These are phyloP conservation scores for Alternaria panax DNA, from an alignment of 2,329 filamentous ascomycete species.

Conservation along the genomic window DNA sequence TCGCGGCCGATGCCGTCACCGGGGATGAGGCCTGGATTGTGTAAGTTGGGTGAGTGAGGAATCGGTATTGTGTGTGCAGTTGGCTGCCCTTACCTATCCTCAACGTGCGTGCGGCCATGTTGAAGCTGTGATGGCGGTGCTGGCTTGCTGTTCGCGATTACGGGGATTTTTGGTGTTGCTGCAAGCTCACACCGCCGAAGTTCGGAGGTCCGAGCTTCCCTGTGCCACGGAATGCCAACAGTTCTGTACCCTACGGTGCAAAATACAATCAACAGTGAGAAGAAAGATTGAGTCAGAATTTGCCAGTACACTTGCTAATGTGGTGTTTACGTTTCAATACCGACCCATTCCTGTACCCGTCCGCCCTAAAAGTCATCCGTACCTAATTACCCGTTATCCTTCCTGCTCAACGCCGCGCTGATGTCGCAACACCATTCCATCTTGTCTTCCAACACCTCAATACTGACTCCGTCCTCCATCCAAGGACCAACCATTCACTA, in stretches of 20 bases:
- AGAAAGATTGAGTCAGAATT: not conserved
- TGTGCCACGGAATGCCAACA: not conserved
- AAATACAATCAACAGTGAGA: not conserved
- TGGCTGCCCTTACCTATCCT: constrained; percentile 31
- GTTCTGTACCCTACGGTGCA: not conserved
- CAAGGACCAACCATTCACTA: not conserved
- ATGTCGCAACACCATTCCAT: not conserved
- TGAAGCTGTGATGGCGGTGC: constrained; percentile 21
- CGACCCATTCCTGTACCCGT: too few species aligned
- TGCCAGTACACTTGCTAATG: not conserved
- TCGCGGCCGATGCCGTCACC: constrained; percentile 98
- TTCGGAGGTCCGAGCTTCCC: constrained; percentile 22
- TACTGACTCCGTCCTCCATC: not conserved
- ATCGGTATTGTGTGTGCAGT: too few species aligned
- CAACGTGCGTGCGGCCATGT: constrained; percentile 43
- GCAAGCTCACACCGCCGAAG: constrained; percentile 13
- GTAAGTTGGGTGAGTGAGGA: too few species aligned
- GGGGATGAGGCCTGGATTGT: constrained; percentile 82
- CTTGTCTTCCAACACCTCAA: not conserved
- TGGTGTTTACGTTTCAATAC: not conserved
- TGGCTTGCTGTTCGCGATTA: constrained; percentile 1
- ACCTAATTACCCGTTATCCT: not conserved
- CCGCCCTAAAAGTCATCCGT: too few species aligned
- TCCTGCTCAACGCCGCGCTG: constrained; percentile 10
- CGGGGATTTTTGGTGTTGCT: constrained; percentile 28